Evolutionary conservation across 2,329 filamentous ascomycete genomes (phyloP), one percentile per base, ranked within the genome.

Genomic region (Aureobasidium sp.): DNA sequence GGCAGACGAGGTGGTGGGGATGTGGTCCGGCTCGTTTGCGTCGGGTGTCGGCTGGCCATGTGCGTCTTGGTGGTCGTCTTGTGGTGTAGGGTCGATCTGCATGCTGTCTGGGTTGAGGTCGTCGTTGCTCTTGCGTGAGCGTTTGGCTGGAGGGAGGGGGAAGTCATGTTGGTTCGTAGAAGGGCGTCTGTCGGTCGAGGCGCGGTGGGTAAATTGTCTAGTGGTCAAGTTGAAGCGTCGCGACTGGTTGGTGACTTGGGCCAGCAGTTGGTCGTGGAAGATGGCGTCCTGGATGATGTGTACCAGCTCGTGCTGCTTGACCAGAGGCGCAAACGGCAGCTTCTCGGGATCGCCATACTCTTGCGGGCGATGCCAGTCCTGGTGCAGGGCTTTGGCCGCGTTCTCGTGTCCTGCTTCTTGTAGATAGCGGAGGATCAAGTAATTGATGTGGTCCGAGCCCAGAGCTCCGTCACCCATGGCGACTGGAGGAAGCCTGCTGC

Each of bases 371-470:
- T 83, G 79, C 85, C 84, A 87, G 72, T 84, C 83, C 67, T 80
- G 79, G 71, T 84, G 82, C 65, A 87, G 78, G 56, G 84, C 83
- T 68, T 82, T 82, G 61, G 82, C 71, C 1, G 72, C 68, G 47
- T 67, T 68, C 63, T 74, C 71, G 63, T 72, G 71, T 56, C 71
- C 73, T 55, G 69, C 67, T 62, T 75, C 72, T 63, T 75, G 72
- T 36, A 74, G 68, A 67, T 81, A 87, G 80, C 84, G 84, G 81
- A 84, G 86, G 74, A 88, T 85, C 70, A 87, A 77, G 75, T 87
- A 87, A 76, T 87, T 88, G 71, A 88, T 80, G 72, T 87, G 84
- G 77, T 87, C 80, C 67, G 79, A 82, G 69, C 77, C 81, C 65
- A 84, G 75, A 53, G 78, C 69, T 66, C 72, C 71, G 62, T 65